These are phyloP conservation scores for Brassica napus DNA, from an alignment of 345 rosid species.

Conservation along the genomic window DNA sequence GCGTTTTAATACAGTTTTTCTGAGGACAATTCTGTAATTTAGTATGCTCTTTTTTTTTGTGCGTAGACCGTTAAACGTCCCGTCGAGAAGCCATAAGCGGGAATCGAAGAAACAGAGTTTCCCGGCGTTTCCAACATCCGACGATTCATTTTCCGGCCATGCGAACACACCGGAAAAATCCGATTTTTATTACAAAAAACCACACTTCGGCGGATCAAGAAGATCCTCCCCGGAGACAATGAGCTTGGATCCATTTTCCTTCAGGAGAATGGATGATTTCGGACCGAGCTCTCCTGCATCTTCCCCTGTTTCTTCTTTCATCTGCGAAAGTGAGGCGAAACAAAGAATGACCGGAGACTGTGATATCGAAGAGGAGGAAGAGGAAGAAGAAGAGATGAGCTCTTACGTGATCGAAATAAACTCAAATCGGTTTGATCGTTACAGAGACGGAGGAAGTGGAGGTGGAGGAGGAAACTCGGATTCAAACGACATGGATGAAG, in stretches of 20 bases:
- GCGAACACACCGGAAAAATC: constrained; percentile 45
- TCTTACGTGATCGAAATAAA: constrained; percentile 88
- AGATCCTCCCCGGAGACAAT: constrained; percentile 70
- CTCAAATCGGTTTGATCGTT: constrained; percentile 61
- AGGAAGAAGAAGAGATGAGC: constrained; percentile 65
- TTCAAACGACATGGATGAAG: constrained; percentile 39
- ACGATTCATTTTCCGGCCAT: constrained; percentile 28
- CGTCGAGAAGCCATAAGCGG: constrained; percentile 49
- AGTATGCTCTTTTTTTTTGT: neutral
- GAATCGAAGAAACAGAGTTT: constrained; percentile 39
- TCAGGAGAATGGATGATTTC: constrained; percentile 55
- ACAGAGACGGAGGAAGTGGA: constrained; percentile 52
- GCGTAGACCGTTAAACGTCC: constrained; percentile 73
- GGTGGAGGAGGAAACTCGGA: constrained; percentile 44
- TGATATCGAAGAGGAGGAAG: constrained; percentile 40
- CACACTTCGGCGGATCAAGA: constrained; percentile 41
- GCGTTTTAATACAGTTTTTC: neutral
- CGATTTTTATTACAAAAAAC: constrained; percentile 31
- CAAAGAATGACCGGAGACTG: constrained; percentile 32
- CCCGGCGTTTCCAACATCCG: constrained; percentile 38
- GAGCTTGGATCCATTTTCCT: constrained; percentile 59
- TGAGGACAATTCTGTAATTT: neutral
- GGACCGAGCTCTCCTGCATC: constrained; percentile 68
- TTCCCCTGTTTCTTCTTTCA: constrained; percentile 71
- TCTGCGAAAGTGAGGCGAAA: constrained; percentile 41